A percentile compares a stretch with the other conserved stretches of the same genome.
Conservation (phyloP, 768 basidiomycete genomes). For the Tremella yokohamensis region DNA sequence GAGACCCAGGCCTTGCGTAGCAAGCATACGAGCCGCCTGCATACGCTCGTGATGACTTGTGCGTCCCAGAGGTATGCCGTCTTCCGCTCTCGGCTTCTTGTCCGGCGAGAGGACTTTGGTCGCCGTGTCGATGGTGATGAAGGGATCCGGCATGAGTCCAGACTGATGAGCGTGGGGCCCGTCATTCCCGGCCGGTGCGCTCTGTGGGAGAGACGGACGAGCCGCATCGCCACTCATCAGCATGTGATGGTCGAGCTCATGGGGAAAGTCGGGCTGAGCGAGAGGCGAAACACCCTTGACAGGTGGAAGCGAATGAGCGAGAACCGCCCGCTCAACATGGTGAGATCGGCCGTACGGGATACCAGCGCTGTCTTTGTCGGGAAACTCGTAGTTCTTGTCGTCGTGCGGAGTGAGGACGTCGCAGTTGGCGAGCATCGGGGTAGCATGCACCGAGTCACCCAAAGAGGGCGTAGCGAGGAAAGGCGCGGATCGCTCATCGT, state of each 20-base stretch:
- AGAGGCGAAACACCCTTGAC: conserved; percentile 16
- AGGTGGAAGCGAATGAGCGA: conserved; percentile 34
- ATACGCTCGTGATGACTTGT: conserved; percentile 41
- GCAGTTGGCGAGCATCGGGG: conserved; percentile 26
- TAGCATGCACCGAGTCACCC: conserved; percentile 33
- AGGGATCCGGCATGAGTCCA: conserved; percentile 48
- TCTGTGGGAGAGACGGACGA: conserved; percentile 28
- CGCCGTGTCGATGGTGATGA: conserved; percentile 47
- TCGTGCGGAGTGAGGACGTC: background rate
- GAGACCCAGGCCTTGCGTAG: conserved; percentile 46
- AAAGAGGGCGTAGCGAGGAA: conserved; percentile 44
- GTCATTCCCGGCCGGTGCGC: background rate
- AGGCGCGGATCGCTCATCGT: conserved; percentile 9
- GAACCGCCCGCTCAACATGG: conserved; percentile 40
- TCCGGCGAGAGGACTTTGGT: conserved; percentile 30
- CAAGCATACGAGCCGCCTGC: conserved; percentile 43
- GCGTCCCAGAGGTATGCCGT: conserved; percentile 44
- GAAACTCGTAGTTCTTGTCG: conserved; percentile 6
- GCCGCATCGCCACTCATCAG: conserved; percentile 40
- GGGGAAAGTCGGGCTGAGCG: conserved; percentile 36
- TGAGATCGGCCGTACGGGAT: conserved; percentile 46
- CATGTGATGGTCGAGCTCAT: conserved; percentile 28
- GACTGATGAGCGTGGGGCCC: conserved; percentile 37
- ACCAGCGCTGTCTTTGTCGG: conserved; percentile 34
- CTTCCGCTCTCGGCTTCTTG: conserved; percentile 19